phyloP scores from a whole-genome alignment of 2,329 filamentous ascomycete species.

The Clonostachys sp. region DNA sequence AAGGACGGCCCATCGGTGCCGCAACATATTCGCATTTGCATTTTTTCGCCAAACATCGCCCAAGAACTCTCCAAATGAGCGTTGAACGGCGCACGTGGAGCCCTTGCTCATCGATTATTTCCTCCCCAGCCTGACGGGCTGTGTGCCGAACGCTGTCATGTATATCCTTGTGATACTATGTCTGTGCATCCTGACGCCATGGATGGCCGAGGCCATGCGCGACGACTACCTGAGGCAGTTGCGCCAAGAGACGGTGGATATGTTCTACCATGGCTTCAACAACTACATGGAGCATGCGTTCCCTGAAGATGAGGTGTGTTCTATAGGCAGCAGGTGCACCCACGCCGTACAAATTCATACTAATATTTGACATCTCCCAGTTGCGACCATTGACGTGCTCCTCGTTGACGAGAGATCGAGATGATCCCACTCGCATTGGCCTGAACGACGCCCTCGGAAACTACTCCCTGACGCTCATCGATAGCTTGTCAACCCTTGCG shows the following conservation, averaged over 20 bases:
- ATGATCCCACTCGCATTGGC: constrained; percentile 75
- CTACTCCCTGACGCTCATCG: constrained; percentile 92
- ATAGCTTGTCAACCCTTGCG: constrained; percentile 89
- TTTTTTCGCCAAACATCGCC: neutral
- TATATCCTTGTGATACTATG: constrained; percentile 14
- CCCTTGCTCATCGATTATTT: neutral
- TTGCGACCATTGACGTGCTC: constrained; percentile 80
- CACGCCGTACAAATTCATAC: neutral
- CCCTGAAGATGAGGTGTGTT: constrained; percentile 78
- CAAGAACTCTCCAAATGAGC: constrained; percentile 1
- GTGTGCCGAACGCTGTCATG: constrained; percentile 16
- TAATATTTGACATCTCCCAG: constrained; percentile 27
- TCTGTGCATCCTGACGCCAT: constrained; percentile 27
- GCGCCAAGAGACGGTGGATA: constrained; percentile 60
- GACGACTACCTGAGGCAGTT: constrained; percentile 49
- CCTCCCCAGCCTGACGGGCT: neutral
- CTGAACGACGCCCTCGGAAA: constrained; percentile 96
- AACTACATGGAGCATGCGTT: constrained; percentile 95
- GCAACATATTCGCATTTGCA: no score
- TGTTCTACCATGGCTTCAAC: constrained; percentile 96
- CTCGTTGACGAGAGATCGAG: constrained; percentile 77
- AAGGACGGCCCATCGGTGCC: no score
- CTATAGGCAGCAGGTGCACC: neutral
- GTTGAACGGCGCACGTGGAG: neutral
- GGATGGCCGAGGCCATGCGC: constrained; percentile 46